Evolutionary conservation across 345 rosid species (phyloP), one percentile per base, ranked within the genome.

Genomic region (Angophora floribunda): DNA sequence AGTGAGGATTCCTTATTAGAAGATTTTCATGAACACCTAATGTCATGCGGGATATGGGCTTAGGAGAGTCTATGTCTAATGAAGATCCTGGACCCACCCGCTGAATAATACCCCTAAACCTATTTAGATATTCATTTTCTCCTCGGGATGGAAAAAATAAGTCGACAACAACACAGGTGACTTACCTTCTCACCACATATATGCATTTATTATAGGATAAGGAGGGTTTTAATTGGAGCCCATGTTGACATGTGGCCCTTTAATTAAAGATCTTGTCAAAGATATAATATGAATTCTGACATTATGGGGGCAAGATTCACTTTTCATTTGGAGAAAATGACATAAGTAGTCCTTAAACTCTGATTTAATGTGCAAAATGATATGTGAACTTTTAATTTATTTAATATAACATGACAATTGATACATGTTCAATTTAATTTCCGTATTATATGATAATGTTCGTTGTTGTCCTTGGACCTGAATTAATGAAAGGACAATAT

Each of bases 341-440:
- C 12, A 55, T 55, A 55, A 21, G 24, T 55, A 55, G 24, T 55
- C 9, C 61, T 21, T 55, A 2, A 55, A 22, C 28, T 55, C 22
- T 55, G 5, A 55, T 55, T 22, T 0, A 55, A 8, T 55, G 22
- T 0, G 2, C 28, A 9, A 21, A 1, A 2, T 21, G 22, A 21
- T 55, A 26, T 1, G 0, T 22, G 28, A 55, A 55, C 28, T 55
- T 55, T 55, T 55, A 55, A 55, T 55, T 55, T 55, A 6, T 55
- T 55, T 1, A 22, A 22, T 55, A 1, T 55, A 0, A 55, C 24
- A 0, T 55, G 0, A 55, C 28, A 8, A 21, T 22, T 55, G 13
- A 22, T 21, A 55, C 61, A 55, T 2, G 6, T 55, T 55, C 28
- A 55, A 22, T 55, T 55, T 55, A 2, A 0, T 55, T 5, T 55